Conservation (phyloP, 2,329 filamentous ascomycete genomes). For the Mycosphaerella sp. region DNA sequence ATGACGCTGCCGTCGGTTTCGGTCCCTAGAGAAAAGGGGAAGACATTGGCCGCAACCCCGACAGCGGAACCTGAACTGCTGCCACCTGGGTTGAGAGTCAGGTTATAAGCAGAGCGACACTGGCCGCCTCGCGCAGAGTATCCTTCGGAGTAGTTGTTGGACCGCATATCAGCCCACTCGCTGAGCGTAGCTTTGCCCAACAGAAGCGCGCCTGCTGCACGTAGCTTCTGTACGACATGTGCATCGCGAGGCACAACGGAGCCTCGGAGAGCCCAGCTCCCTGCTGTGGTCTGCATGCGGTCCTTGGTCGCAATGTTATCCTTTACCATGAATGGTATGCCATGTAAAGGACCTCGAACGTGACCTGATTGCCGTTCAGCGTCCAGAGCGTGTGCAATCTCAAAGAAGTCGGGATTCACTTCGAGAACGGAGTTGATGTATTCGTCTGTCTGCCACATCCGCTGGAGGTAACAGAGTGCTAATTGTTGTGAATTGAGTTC, state of each 20-base stretch:
- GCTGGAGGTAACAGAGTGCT: constrained; percentile 55
- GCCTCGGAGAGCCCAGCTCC: constrained; percentile 60
- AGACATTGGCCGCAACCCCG: constrained; percentile 57
- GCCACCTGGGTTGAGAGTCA: constrained; percentile 62
- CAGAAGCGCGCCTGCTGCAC: constrained; percentile 60
- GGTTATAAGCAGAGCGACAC: constrained; percentile 59
- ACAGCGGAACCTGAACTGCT: constrained; percentile 61
- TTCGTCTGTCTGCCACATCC: constrained; percentile 55
- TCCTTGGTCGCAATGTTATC: constrained; percentile 66
- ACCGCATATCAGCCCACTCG: constrained; percentile 70
- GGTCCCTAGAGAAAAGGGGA: constrained; percentile 61
- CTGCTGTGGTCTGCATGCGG: constrained; percentile 67
- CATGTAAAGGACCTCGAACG: constrained; percentile 61
- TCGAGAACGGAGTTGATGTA: constrained; percentile 60
- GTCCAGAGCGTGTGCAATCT: constrained; percentile 57
- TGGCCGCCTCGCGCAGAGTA: constrained; percentile 61
- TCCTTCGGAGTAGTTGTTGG: constrained; percentile 60
- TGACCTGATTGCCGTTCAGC: constrained; percentile 51
- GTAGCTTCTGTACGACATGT: constrained; percentile 54
- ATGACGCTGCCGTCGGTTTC: constrained; percentile 67
- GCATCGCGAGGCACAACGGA: constrained; percentile 63
- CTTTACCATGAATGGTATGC: constrained; percentile 69
- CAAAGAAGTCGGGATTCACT: constrained; percentile 59
- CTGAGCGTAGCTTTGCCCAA: constrained; percentile 64
- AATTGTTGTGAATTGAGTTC: constrained; percentile 54